Evolutionary conservation across 106 monocot genomes (phyloP).

Genomic region (Dendrobium catenatum): DNA sequence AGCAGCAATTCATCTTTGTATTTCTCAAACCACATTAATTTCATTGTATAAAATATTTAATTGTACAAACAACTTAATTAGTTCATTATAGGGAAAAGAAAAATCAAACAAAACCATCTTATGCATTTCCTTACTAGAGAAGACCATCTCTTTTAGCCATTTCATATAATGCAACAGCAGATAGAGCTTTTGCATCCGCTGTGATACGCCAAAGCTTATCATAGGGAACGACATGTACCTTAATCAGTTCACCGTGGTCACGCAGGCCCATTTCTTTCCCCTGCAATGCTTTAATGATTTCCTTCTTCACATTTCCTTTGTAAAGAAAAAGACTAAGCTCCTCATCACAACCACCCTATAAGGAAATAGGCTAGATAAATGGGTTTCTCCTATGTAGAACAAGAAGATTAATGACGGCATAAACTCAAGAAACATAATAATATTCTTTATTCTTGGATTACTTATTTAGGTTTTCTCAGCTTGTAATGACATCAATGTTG

Average conservation of each 20-base stretch:
- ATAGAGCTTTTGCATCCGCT: conserved; percentile 82
- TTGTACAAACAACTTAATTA: too few relatives aligned
- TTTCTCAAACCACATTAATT: too few relatives aligned
- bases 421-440: not conserved
- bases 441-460: too few relatives aligned
- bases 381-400: too few relatives aligned
- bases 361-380: not conserved
- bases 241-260: conserved; percentile 90
- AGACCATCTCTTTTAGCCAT: conserved; percentile 88
- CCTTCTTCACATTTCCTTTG: conserved; percentile 43
- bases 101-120: not conserved
- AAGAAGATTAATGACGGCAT: too few relatives aligned
- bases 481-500: too few relatives aligned
- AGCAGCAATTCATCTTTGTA: too few relatives aligned
- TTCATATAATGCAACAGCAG: conserved; percentile 77
- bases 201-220: conserved; percentile 71
- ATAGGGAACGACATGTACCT: conserved; percentile 81
- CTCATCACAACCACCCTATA: conserved; percentile 92
- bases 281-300: conserved; percentile 44
- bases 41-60: too few relatives aligned
- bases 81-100: not conserved
- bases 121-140: conserved; percentile 17
- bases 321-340: conserved; percentile 84
- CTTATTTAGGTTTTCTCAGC: too few relatives aligned
- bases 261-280: conserved; percentile 85